These are phyloP conservation scores for Heliosperma pusillum DNA, from an alignment of 148 eudicot species.

Conservation along the genomic window DNA sequence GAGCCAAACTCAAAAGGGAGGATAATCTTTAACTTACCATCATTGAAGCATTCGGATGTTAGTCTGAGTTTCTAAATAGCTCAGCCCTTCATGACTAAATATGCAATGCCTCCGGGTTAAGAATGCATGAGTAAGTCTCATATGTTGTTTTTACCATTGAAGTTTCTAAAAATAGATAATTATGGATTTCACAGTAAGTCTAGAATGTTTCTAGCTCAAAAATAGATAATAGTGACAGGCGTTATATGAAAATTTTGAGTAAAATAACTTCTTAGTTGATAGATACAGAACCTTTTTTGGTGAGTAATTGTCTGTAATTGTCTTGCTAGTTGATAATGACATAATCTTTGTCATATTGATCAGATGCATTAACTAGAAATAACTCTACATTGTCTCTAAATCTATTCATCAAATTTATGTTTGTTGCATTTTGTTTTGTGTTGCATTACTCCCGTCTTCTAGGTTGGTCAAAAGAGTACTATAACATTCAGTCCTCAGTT, in stretches of 20 bases:
- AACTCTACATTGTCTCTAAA: neutral
- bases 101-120: constrained; percentile 10
- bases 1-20: constrained; percentile 12
- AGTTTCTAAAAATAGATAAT: neutral
- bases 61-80: constrained; percentile 16
- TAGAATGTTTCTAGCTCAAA: neutral
- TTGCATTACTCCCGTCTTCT: neutral
- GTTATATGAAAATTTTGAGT: neutral
- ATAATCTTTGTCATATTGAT: neutral
- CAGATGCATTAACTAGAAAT: neutral
- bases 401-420: neutral
- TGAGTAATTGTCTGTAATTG: neutral
- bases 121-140: constrained; percentile 14
- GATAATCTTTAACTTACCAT: constrained; percentile 8
- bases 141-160: neutral
- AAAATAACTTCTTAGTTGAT: neutral
- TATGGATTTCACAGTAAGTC: neutral
- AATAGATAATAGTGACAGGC: neutral
- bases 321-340: neutral
- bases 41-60: constrained; percentile 14
- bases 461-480: neutral
- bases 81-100: constrained; percentile 16
- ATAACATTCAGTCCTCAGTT: neutral
- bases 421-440: neutral
- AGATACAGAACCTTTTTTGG: neutral